A percentile compares a stretch with the other conserved stretches of the same genome.
Conservation (phyloP, 768 basidiomycete species). For the Psilocybe subaeruginosa region DNA sequence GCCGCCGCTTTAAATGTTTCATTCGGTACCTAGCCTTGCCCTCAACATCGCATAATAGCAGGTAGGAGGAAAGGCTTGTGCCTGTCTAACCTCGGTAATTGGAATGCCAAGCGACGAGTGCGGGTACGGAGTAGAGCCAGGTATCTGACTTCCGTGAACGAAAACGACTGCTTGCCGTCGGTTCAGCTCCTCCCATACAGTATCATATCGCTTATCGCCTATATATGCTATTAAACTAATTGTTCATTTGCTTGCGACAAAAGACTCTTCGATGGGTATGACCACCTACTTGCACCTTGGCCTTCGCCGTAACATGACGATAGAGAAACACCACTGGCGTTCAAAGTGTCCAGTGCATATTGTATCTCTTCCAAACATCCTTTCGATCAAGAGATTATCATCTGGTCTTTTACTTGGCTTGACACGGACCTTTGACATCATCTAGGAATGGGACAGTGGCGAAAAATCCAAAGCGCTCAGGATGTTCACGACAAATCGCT, state of each 20-base stretch:
- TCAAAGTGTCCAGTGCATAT: slow-evolving; percentile 61
- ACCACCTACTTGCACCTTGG: slow-evolving; percentile 49
- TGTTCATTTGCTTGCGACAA: no score
- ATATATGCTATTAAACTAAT: slow-evolving; percentile 53
- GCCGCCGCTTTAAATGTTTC: slow-evolving; percentile 85
- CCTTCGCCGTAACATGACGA: slow-evolving; percentile 70
- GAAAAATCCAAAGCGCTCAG: slow-evolving; percentile 70
- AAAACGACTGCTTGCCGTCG: slow-evolving; percentile 64
- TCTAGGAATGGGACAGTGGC: slow-evolving; percentile 64
- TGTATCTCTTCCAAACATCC: slow-evolving; percentile 63
- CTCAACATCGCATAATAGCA: slow-evolving; percentile 4
- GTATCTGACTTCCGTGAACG: slow-evolving; percentile 71
- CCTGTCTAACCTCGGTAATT: slow-evolving; percentile 56
- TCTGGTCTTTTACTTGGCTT: no score
- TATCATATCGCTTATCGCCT: slow-evolving; percentile 64
- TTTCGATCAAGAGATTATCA: slow-evolving; percentile 24
- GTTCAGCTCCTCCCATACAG: slow-evolving; percentile 74
- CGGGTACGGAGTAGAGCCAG: slow-evolving; percentile 66
- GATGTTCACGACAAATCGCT: slow-evolving; percentile 49
- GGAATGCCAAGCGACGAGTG: slow-evolving; percentile 69
- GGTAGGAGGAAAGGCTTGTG: background rate
- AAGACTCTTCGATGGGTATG: background rate
- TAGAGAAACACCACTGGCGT: slow-evolving; percentile 66
- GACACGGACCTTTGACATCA: slow-evolving; percentile 56
- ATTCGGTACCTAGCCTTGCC: slow-evolving; percentile 61